Percentiles rank a stretch among this genome's conserved stretches.
Conservation (phyloP, 306 rosid species). For the Alnus rubra region DNA sequence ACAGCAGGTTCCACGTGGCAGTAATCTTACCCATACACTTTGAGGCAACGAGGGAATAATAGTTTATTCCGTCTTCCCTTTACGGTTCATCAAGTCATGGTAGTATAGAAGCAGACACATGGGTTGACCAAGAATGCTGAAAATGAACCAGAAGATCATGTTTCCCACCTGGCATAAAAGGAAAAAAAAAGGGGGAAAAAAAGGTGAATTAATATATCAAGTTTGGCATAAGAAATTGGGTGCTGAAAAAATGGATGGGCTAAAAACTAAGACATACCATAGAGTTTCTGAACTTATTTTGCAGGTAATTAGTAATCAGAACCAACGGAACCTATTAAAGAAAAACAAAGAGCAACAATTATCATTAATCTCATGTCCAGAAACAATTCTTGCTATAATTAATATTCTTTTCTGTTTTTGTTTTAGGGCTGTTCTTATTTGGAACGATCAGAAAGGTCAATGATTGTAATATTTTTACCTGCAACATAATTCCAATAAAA, state of each 20-base stretch:
- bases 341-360: constrained; percentile 9
- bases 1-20: constrained; percentile 2
- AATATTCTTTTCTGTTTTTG: background rate
- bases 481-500: constrained; percentile 82
- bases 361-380: background rate
- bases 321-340: constrained; percentile 71
- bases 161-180: constrained; percentile 72
- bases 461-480: constrained; percentile 46
- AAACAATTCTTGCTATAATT: background rate
- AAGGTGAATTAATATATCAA: constrained; percentile 4
- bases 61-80: constrained; percentile 42
- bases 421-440: background rate
- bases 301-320: constrained; percentile 77
- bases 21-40: constrained; percentile 5
- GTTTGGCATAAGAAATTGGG: background rate
- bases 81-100: constrained; percentile 87
- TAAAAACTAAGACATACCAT: constrained; percentile 57
- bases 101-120: constrained; percentile 87
- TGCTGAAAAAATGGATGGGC: background rate
- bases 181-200: background rate
- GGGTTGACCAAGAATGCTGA: constrained; percentile 94
- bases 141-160: constrained; percentile 90
- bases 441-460: background rate
- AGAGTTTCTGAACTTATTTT: constrained; percentile 69
- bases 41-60: background rate